These are phyloP conservation scores for Quercus aquifolioides DNA, from an alignment of 306 rosid genomes.

Conservation along the genomic window DNA sequence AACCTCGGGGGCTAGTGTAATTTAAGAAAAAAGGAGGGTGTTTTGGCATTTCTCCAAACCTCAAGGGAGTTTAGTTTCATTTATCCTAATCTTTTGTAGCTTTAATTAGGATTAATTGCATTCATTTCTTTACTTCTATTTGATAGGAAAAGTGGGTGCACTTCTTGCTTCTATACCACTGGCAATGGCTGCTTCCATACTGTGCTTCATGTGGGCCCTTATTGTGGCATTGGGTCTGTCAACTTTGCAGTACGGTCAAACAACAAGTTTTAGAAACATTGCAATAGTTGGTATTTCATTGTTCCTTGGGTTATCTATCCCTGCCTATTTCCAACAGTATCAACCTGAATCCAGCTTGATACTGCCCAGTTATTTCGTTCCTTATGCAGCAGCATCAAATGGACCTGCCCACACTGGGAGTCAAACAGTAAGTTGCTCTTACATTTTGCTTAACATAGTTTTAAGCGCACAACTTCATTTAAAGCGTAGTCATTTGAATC, in stretches of 20 bases:
- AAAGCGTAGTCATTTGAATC: not conserved
- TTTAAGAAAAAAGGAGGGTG: no score
- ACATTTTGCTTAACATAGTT: not conserved
- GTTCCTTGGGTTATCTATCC: conserved; percentile 92
- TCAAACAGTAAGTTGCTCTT: conserved; percentile 49
- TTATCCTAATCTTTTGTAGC: not conserved
- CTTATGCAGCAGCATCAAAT: conserved; percentile 83
- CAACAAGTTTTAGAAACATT: conserved; percentile 76
- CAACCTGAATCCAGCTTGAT: conserved; percentile 63
- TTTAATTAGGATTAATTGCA: not conserved
- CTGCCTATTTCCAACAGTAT: conserved; percentile 90
- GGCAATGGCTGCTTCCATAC: conserved; percentile 81
- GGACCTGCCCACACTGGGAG: conserved; percentile 73
- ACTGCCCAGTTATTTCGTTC: conserved; percentile 81
- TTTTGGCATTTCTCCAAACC: no score
- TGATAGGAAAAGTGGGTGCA: conserved; percentile 89
- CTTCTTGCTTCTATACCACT: conserved; percentile 92
- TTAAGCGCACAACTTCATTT: not conserved
- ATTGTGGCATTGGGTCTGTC: conserved; percentile 74
- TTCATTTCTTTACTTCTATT: conserved; percentile 3
- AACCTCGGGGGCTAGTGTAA: no score
- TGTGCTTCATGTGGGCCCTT: conserved; percentile 94
- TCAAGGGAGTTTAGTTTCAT: no score
- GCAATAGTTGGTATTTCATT: conserved; percentile 75
- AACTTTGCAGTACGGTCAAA: conserved; percentile 67